phyloP scores from a whole-genome alignment of 768 basidiomycete species.

The Mycena kentingensis region DNA sequence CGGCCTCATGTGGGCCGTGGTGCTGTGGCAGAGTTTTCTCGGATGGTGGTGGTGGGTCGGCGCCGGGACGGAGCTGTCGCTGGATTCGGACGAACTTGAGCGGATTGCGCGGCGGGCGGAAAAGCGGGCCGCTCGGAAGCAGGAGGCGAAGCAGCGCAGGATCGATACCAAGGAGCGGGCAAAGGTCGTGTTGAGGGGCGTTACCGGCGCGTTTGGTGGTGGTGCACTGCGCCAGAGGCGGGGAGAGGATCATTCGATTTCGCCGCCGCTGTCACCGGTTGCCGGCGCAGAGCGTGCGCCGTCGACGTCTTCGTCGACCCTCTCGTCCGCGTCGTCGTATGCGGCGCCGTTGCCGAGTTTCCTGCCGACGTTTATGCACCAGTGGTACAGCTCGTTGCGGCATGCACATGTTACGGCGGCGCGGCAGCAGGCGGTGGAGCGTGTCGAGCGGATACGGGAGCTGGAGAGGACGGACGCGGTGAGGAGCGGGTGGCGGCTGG shows the following conservation, averaged over 20 bases:
- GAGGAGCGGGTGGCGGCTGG: constrained; percentile 69
- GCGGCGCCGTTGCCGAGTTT: constrained; percentile 35
- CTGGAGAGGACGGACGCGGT: constrained; percentile 45
- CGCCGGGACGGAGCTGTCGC: constrained; percentile 73
- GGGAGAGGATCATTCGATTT: neutral
- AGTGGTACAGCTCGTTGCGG: constrained; percentile 62
- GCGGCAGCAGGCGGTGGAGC: constrained; percentile 69
- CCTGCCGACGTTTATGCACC: constrained; percentile 46
- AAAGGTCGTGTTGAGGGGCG: constrained; percentile 57
- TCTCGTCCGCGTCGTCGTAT: constrained; percentile 13
- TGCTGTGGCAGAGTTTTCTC: constrained; percentile 96
- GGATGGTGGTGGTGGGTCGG: constrained; percentile 99
- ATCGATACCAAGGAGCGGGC: constrained; percentile 54
- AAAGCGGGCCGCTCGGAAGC: constrained; percentile 53
- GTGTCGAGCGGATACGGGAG: constrained; percentile 64
- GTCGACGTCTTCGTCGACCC: constrained; percentile 17
- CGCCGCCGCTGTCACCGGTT: constrained; percentile 8
- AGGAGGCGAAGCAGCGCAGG: constrained; percentile 47
- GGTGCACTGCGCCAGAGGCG: neutral
- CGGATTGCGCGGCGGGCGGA: constrained; percentile 58
- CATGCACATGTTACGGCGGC: constrained; percentile 74
- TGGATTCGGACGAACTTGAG: constrained; percentile 60
- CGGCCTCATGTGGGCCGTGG: constrained; percentile 83
- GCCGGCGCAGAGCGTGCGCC: constrained; percentile 8
- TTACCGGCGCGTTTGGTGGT: constrained; percentile 51